These are phyloP conservation scores for Pleurotus ostreatus DNA, from an alignment of 768 basidiomycete species.

Conservation along the genomic window DNA sequence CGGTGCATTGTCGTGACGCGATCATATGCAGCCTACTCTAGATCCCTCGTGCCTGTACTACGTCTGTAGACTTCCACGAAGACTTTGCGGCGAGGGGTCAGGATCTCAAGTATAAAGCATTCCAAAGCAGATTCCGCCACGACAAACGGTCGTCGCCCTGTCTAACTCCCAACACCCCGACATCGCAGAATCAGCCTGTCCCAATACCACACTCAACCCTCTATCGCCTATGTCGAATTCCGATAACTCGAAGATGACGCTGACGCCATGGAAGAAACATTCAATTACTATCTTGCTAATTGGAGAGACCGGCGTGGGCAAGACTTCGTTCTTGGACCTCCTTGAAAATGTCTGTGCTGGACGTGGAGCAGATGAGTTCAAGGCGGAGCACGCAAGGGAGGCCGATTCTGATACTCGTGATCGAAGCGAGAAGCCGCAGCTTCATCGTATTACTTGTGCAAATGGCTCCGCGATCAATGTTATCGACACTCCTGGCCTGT, in stretches of 20 bases:
- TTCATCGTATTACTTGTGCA: slow-evolving; percentile 9
- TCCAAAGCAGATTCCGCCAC: no score
- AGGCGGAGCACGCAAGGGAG: background rate
- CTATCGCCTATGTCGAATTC: no score
- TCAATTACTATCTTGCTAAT: slow-evolving; percentile 8
- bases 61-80: no score
- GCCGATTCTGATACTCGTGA: slow-evolving; percentile 8
- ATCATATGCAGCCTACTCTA: no score
- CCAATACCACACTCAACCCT: no score
- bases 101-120: no score
- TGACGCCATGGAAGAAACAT: slow-evolving; percentile 8
- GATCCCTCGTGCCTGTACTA: no score
- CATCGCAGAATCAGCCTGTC: no score
- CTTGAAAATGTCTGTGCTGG: slow-evolving; percentile 15
- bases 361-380: slow-evolving; percentile 7
- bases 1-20: no score
- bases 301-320: slow-evolving; percentile 17
- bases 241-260: slow-evolving; percentile 6
- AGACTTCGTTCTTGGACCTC: slow-evolving; percentile 14
- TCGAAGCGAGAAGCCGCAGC: slow-evolving; percentile 10
- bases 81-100: no score
- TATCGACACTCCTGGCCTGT: slow-evolving; percentile 25
- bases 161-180: no score
- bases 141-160: no score
- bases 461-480: slow-evolving; percentile 15